Evolutionary conservation across 257 asterid species (phyloP), one percentile per base, ranked within the genome.

Genomic region (Rauvolfia tetraphylla): DNA sequence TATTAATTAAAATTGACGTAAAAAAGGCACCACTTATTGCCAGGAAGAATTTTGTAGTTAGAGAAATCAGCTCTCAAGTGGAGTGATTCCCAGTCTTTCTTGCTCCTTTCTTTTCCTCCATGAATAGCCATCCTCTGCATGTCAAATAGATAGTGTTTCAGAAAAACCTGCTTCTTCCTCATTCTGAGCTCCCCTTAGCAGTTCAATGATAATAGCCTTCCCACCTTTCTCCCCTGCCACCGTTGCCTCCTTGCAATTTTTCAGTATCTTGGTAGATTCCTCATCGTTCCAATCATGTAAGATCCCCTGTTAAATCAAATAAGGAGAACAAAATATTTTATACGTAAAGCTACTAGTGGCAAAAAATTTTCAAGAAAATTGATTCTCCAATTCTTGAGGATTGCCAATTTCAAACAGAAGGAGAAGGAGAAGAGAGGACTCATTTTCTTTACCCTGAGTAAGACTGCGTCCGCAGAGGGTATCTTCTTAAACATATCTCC

Each of bases 271-370:
- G 12, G 80, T 39, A 7, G 80, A 72, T 53, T 77, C 80, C 65
- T 80, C 75, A 10, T 83, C 86, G 13, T 58, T 63, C 86, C 82
- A 83, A 2, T 80, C 82, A 58, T 83, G 86, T 38, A 83, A 65
- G 51, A 83, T 78, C 84, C 84, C 80, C 84, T 83, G 44, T 41
- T 4, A 9, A 41, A 41, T n/a, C n/a, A n/a, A n/a, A n/a, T n/a
- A n/a, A n/a, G n/a, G n/a, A n/a, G n/a, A n/a, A n/a, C n/a, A n/a
- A n/a, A n/a, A n/a, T n/a, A n/a, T n/a, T n/a, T n/a, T n/a, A n/a
- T n/a, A n/a, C n/a, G n/a, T n/a, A n/a, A n/a, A n/a, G n/a, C n/a
- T n/a, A n/a, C n/a, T n/a, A n/a, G n/a, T n/a, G n/a, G n/a, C n/a
- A n/a, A n/a, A n/a, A n/a, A n/a, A n/a, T n/a, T n/a, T n/a, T n/a